A percentile compares a stretch with the other conserved stretches of the same genome.
phyloP scores from a whole-genome alignment of 352 stramenopile species.

The Globisporangium lucens region DNA sequence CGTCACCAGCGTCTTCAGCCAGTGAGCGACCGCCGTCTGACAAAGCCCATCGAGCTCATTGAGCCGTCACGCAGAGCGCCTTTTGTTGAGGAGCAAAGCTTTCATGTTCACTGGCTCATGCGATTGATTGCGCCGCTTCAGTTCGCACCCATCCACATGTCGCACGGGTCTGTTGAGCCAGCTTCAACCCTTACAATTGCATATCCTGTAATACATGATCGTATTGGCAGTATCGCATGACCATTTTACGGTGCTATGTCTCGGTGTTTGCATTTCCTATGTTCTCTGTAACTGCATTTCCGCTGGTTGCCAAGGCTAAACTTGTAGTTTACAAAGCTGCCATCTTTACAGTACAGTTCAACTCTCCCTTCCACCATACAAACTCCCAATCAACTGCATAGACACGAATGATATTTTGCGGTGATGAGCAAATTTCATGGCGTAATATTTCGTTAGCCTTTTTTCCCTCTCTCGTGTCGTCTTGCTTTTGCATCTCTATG shows the following conservation, averaged over 20 bases:
- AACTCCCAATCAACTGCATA: neutral
- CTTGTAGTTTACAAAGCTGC: neutral
- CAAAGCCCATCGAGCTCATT: too few species aligned
- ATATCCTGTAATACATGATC: neutral
- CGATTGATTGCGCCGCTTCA: slow-evolving; percentile 9
- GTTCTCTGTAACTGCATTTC: neutral
- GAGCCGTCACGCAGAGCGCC: too few species aligned
- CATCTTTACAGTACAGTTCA: neutral
- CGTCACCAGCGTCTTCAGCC: slow-evolving; percentile 1
- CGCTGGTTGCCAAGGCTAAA: neutral
- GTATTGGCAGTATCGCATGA: neutral
- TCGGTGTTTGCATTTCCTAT: neutral
- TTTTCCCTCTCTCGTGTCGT: neutral
- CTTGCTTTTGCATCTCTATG: neutral
- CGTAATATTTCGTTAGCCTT: neutral
- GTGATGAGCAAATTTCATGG: neutral
- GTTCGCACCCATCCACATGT: neutral
- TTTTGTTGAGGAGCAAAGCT: neutral
- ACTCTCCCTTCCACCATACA: neutral
- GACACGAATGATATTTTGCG: slow-evolving; percentile 7
- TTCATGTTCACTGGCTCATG: neutral
- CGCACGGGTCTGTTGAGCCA: neutral
- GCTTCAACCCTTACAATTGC: neutral
- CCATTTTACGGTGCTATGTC: too few species aligned
- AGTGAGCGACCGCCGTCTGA: neutral